Evolutionary conservation across 176 grass and related monocot species (phyloP).

Genomic region (Echinochloa phyllopogon): DNA sequence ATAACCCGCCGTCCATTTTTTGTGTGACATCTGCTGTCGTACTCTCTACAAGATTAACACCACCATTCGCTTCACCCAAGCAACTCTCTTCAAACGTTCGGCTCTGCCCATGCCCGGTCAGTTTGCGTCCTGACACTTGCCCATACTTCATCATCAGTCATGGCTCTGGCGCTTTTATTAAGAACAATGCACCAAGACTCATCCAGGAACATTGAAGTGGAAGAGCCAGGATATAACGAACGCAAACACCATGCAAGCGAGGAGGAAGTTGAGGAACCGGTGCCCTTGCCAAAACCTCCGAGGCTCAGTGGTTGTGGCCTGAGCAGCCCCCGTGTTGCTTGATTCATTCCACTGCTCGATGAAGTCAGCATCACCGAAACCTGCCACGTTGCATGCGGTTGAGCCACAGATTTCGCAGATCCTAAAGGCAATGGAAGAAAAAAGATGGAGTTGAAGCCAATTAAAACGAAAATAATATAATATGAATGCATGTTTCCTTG

Average conservation of each 20-base stretch:
- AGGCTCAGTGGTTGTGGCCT: slow-evolving; percentile 44
- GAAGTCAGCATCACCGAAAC: slow-evolving; percentile 70
- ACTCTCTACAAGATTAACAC: slow-evolving; percentile 4
- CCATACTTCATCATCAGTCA: neutral
- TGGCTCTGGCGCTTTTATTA: slow-evolving; percentile 35
- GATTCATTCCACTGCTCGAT: slow-evolving; percentile 89
- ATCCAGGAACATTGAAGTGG: slow-evolving; percentile 93
- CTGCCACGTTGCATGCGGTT: slow-evolving; percentile 79
- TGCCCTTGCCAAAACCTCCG: slow-evolving; percentile 93
- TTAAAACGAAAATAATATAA: slow-evolving; percentile 1
- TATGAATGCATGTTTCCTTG: neutral
- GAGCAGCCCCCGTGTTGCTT: slow-evolving; percentile 20
- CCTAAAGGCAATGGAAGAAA: slow-evolving; percentile 52
- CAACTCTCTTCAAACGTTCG: neutral
- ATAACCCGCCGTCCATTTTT: neutral
- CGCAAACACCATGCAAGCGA: slow-evolving; percentile 95
- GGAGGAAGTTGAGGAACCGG: slow-evolving; percentile 93
- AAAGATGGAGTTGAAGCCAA: neutral
- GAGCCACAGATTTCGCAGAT: slow-evolving; percentile 93
- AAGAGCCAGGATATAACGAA: slow-evolving; percentile 99
- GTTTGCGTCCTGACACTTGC: neutral
- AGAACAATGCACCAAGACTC: neutral
- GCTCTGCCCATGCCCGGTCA: neutral
- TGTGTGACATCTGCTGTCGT: neutral
- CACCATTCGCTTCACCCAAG: neutral